These are phyloP conservation scores for Aspergillus sp. DNA, from an alignment of 2,329 filamentous ascomycete genomes.

Conservation along the genomic window DNA sequence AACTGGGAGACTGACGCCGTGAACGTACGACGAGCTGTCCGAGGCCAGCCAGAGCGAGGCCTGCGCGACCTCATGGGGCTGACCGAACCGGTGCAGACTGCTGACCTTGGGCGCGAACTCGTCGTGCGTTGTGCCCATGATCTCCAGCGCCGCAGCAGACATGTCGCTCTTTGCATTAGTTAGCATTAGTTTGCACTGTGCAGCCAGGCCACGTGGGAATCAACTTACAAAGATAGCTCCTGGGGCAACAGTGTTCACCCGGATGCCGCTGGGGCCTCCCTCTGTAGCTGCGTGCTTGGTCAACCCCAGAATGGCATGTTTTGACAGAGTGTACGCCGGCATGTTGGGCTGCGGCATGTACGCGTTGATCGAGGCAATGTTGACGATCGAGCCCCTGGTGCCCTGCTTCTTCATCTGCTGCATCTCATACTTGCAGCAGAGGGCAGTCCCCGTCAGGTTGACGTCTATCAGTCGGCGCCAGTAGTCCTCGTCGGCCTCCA, in stretches of 20 bases:
- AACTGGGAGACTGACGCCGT: slow-evolving; percentile 29
- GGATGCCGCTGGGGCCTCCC: slow-evolving; percentile 31
- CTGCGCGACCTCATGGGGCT: slow-evolving; percentile 33
- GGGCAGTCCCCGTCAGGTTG: slow-evolving; percentile 44
- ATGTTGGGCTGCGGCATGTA: slow-evolving; percentile 36
- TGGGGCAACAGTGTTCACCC: slow-evolving; percentile 37
- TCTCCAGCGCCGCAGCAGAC: slow-evolving; percentile 15
- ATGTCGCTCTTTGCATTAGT: slow-evolving; percentile 15
- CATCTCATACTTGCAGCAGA: slow-evolving; percentile 44
- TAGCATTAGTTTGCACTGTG: too few species aligned
- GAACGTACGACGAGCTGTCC: slow-evolving; percentile 32
- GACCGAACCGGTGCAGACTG: slow-evolving; percentile 17
- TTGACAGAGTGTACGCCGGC: slow-evolving; percentile 44
- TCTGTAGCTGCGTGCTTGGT: slow-evolving; percentile 42
- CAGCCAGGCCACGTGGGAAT: neutral
- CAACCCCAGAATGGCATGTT: slow-evolving; percentile 46
- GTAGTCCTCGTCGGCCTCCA: slow-evolving; percentile 35
- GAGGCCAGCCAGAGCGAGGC: slow-evolving; percentile 36
- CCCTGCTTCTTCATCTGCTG: slow-evolving; percentile 42
- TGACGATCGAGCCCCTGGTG: slow-evolving; percentile 36
- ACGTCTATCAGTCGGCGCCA: slow-evolving; percentile 40
- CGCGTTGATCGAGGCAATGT: slow-evolving; percentile 44
- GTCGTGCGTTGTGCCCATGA: slow-evolving; percentile 19
- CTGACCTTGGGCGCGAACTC: slow-evolving; percentile 19
- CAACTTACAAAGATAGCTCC: slow-evolving; percentile 8